Evolutionary conservation across 2,329 filamentous ascomycete genomes (phyloP).

Genomic region (Penicillium brevicompactum): DNA sequence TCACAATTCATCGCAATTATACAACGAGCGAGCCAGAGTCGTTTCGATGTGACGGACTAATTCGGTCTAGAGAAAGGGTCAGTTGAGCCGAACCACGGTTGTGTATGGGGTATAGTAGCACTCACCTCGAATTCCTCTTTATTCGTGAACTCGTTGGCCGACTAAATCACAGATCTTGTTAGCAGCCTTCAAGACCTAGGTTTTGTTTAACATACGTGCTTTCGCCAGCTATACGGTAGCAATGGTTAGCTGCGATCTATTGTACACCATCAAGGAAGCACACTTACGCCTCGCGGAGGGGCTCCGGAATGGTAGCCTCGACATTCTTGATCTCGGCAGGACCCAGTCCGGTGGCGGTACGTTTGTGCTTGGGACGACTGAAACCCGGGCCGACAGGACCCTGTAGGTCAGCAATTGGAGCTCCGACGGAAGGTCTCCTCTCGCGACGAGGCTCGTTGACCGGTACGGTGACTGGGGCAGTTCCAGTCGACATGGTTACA

Average conservation of each 20-base stretch:
- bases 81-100: slow-evolving; percentile 2
- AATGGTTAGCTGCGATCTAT: slow-evolving; percentile 18
- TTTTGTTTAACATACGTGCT: slow-evolving; percentile 50
- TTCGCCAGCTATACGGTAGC: slow-evolving; percentile 55
- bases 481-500: slow-evolving; percentile 2
- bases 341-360: slow-evolving; percentile 93
- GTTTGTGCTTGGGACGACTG: slow-evolving; percentile 90
- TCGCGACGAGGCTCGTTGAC: slow-evolving; percentile 55
- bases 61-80: slow-evolving; percentile 62
- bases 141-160: slow-evolving; percentile 69
- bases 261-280: slow-evolving; percentile 20
- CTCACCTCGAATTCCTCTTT: slow-evolving; percentile 75
- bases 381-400: slow-evolving; percentile 85
- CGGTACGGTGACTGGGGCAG: slow-evolving; percentile 4
- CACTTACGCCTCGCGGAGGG: slow-evolving; percentile 79
- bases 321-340: slow-evolving; percentile 89
- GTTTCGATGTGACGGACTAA: slow-evolving; percentile 95
- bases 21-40: slow-evolving; percentile 90
- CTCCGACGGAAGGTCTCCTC: slow-evolving; percentile 77
- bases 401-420: slow-evolving; percentile 82
- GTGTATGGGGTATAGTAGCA: not conserved
- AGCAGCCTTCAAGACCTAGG: not conserved
- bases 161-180: slow-evolving; percentile 41
- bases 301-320: slow-evolving; percentile 87
- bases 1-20: slow-evolving; percentile 89